Conservation (phyloP, 1,284 basidiomycete species). For the Schizophyllum commune region DNA sequence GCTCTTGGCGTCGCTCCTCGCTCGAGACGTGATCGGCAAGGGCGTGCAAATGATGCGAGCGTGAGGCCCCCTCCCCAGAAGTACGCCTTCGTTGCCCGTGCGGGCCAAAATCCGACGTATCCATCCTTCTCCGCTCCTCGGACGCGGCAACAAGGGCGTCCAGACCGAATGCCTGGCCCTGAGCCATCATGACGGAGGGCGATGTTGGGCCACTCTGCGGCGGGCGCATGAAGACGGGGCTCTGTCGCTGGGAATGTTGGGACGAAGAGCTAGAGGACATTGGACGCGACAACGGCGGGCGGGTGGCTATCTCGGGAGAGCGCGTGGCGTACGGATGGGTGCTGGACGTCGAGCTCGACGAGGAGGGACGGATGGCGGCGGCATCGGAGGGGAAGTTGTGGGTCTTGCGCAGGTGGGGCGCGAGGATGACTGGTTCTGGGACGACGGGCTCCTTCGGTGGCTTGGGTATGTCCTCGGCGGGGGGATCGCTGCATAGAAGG, state of each 20-base stretch:
- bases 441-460: conserved; percentile 12
- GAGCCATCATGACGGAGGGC: not conserved
- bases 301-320: not conserved
- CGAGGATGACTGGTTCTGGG: conserved; percentile 26
- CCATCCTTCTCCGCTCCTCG: not conserved
- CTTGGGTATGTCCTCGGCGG: conserved; percentile 12
- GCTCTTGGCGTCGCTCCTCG: not conserved
- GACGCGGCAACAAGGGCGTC: not conserved
- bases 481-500: conserved; percentile 49
- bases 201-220: not conserved
- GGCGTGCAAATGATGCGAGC: not conserved
- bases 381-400: not conserved
- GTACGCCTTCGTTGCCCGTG: not conserved
- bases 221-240: not conserved
- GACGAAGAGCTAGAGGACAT: not conserved
- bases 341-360: not conserved
- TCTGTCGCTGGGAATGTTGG: not conserved
- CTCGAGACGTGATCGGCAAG: not conserved
- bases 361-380: not conserved
- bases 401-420: conserved; percentile 25
- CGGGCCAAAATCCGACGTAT: not conserved
- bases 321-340: not conserved
- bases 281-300: not conserved
- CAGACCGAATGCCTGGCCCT: not conserved
- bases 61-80: not conserved